Percentiles rank a stretch among this genome's conserved stretches.
Evolutionary conservation across 345 rosid species (phyloP).

Genomic region (Eucalyptus regnans): DNA sequence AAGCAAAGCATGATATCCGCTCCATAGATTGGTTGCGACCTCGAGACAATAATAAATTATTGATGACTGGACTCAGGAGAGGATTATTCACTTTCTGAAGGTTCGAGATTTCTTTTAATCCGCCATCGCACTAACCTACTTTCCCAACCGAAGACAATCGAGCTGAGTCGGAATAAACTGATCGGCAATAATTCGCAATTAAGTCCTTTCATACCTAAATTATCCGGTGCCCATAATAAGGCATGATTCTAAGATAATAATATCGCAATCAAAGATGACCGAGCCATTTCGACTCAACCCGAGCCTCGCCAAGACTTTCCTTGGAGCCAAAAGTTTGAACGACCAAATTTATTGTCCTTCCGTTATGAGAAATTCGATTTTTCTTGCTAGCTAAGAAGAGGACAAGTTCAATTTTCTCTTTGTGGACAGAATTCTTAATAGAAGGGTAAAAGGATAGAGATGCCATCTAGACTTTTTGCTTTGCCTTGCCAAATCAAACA

Average conservation of each 20-base stretch:
- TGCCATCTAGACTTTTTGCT: neutral
- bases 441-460: neutral
- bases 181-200: neutral
- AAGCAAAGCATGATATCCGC: neutral
- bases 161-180: neutral
- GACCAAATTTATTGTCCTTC: neutral
- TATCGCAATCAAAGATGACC: no score
- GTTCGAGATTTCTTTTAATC: neutral
- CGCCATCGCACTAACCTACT: fast-evolving
- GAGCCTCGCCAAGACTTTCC: neutral
- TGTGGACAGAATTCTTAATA: neutral
- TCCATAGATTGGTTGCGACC: no score
- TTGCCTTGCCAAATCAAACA: neutral
- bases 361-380: neutral
- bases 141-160: fast-evolving
- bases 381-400: neutral
- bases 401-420: neutral
- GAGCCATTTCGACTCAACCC: neutral
- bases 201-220: neutral
- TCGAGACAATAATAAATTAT: neutral
- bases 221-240: neutral
- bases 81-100: fast-evolving
- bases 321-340: neutral
- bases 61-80: neutral
- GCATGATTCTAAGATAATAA: neutral